Conservation (phyloP, 768 basidiomycete species). For the Suillus weaverae region DNA sequence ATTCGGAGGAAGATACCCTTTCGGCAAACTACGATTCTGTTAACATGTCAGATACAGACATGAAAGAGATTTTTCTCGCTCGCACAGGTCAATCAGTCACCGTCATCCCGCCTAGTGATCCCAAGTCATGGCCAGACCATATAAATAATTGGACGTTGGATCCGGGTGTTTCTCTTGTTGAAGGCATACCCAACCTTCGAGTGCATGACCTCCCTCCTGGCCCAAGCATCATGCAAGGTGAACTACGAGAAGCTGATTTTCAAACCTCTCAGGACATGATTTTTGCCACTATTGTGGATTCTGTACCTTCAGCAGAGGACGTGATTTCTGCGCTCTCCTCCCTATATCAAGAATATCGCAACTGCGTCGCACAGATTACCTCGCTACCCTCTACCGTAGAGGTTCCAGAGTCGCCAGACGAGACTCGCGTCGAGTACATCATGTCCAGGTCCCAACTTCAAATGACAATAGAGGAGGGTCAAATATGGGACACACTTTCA, state of each 20-base stretch:
- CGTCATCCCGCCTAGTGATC: background rate
- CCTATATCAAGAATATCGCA: conserved; percentile 51
- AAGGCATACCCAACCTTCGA: background rate
- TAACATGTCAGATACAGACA: conserved; percentile 2
- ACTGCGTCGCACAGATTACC: conserved; percentile 45
- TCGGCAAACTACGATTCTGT: background rate
- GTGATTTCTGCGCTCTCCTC: conserved; percentile 41
- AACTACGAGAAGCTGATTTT: background rate
- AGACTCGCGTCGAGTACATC: conserved; percentile 42
- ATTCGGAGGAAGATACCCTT: background rate
- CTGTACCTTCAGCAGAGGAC: conserved; percentile 20
- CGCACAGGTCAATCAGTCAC: conserved; percentile 5
- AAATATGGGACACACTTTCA: conserved; percentile 53
- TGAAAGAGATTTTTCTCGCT: conserved; percentile 5
- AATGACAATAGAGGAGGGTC: conserved; percentile 59
- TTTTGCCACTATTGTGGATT: background rate
- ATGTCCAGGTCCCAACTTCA: conserved; percentile 66
- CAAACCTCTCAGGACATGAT: background rate
- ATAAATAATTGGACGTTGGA: background rate
- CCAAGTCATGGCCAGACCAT: background rate
- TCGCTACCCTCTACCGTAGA: conserved; percentile 36
- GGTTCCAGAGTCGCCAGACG: conserved; percentile 24
- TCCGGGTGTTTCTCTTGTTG: background rate
- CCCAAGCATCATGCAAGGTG: background rate
- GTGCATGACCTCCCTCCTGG: background rate